Evolutionary conservation across 805 yeast genomes (phyloP), one percentile per base, ranked within the genome.

Genomic region (Myxozyma vanderwaltii): DNA sequence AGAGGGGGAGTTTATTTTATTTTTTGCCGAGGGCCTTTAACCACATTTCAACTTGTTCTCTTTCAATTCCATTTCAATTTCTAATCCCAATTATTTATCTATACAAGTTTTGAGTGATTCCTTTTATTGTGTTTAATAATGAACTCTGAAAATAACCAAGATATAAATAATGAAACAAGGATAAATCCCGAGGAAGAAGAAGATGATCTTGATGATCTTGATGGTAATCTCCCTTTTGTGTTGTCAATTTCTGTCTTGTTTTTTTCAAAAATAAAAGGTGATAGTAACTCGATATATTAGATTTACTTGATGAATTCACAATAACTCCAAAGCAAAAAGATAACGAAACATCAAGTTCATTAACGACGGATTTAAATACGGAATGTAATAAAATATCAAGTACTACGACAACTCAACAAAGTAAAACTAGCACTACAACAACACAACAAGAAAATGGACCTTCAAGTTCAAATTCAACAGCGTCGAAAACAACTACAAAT

Each of bases 241-340:
- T n/a, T n/a, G n/a, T n/a, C 47, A 2, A 3, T 26, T 2, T 3
- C 40, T 26, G 19, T 44, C 4, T 13, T n/a, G 48, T 15, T 26
- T 44, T 43, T n/a, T 21, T 19, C 15, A 17, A 10, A 4, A 21
- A 21, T 43, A 1, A n/a, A n/a, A n/a, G n/a, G n/a, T n/a, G n/a
- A n/a, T n/a, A n/a, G n/a, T n/a, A n/a, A n/a, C 47, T 27, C 36
- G 27, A 26, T 44, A 23, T n/a, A 12, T n/a, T 36, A 66, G 96
- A 89, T 68, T 78, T 89, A 60, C 77, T 92, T 52, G 96, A 91
- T 69, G 97, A 91, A 63, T 88, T 88, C 8, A 40, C 61, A n/a
- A 41, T 51, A 19, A 48, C 29, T 21, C 36, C 50, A 23, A 29
- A 49, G 4, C 19, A 29, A 5, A 15, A 26, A 19, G 36, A n/a